These are phyloP conservation scores for Cupressus sempervirens DNA, from an alignment of 75 land plant species.

Conservation along the genomic window DNA sequence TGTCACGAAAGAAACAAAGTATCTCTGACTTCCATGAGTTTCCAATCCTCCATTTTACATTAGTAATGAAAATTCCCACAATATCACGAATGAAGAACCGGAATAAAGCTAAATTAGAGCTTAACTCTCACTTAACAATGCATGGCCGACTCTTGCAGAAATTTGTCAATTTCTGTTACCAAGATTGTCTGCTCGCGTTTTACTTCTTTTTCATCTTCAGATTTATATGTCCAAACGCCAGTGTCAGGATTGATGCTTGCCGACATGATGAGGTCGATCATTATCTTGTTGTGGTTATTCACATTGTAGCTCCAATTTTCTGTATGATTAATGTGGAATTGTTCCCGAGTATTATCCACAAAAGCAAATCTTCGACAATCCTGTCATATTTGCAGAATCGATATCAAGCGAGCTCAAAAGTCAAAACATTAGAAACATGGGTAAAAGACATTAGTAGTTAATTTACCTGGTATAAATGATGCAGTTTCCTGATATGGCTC, in stretches of 20 bases:
- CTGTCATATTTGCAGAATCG: background rate
- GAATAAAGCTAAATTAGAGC: background rate
- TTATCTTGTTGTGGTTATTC: background rate
- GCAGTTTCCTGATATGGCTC: slow-evolving; percentile 32
- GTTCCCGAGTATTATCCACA: background rate
- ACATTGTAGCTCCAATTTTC: background rate
- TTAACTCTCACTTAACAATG: background rate
- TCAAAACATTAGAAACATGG: background rate
- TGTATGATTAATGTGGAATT: background rate
- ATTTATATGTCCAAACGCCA: background rate
- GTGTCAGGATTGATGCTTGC: background rate
- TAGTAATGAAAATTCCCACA: background rate
- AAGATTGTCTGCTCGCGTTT: background rate
- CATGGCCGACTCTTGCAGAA: background rate
- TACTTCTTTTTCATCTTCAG: background rate
- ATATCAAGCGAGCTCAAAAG: background rate
- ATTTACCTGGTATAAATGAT: slow-evolving; percentile 43
- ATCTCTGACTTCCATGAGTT: background rate
- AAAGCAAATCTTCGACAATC: background rate
- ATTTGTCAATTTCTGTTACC: slow-evolving; percentile 7
- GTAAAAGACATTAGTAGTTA: background rate
- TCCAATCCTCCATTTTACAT: background rate
- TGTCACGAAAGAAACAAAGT: background rate
- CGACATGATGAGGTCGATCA: slow-evolving; percentile 8
- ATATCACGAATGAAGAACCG: background rate